Evolutionary conservation across 2,329 filamentous ascomycete species (phyloP), one percentile per base, ranked within the genome.

Genomic region (Alternaria sp.): DNA sequence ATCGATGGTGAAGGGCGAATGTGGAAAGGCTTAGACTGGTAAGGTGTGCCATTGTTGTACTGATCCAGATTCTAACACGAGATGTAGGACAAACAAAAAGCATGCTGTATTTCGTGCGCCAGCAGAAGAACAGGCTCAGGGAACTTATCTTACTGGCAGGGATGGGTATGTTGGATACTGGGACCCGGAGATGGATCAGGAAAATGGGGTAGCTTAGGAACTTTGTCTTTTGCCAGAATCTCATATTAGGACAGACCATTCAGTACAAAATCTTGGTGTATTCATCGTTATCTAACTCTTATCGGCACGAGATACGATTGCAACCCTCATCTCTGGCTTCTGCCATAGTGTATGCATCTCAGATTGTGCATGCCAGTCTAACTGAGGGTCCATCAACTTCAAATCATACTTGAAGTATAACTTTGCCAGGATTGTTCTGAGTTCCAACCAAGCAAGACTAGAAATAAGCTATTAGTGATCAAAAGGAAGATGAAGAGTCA

Each of bases 371-470:
- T 47, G 44, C 44, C 44, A 47, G 44, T 47, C 44, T 32, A 47
- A 47, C n/a, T 28, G 22, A 36, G 32, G 32, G 32, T 36, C 12
- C 32, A 36, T 2, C 34, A 51, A 24, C 34, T 51, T 20, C 34
- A 51, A 38, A 18, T 51, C 48, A 18, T 51, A 51, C 34, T 22
- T 36, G 20, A 38, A 51, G 30, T 24, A 7, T 20, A 51, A 24
- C 32, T 39, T 51, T 24, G 48, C 34, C 12, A 51, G 22, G 5
- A 24, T 51, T 7, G 32, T 36, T 20, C 48, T 8, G 9, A 51
- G 48, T 24, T 51, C 48, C 48, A 51, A 7, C 48, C 48, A 39
- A 38, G 32, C 48, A 12, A 51, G 48, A 38, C 34, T 51, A 39
- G 32, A 3, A 51, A 36, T 24, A 12, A 30, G 46, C 0, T 14